Evolutionary conservation across 495 filamentous ascomycete species (phyloP).

Genomic region (Emericellopsis terricola): DNA sequence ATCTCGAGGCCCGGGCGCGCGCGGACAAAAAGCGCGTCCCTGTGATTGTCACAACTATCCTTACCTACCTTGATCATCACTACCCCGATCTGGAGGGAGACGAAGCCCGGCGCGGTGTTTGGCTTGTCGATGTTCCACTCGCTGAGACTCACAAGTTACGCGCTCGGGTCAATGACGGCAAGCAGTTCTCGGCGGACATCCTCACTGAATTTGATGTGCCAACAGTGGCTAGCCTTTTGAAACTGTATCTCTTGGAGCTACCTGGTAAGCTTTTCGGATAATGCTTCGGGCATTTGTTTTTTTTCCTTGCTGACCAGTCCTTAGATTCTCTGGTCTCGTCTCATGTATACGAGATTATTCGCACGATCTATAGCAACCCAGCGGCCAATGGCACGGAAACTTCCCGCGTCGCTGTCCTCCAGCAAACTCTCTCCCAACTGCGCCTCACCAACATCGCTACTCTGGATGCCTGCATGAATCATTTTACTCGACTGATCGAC

Average conservation of each 20-base stretch:
- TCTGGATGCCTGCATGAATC: conserved; percentile 92
- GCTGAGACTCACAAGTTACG: conserved; percentile 72
- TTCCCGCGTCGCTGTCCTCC: conserved; percentile 75
- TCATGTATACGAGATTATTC: conserved; percentile 96
- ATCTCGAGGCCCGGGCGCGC: conserved; percentile 82
- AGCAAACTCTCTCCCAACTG: conserved; percentile 87
- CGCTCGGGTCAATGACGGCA: conserved; percentile 71
- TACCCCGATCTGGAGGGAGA: conserved; percentile 97
- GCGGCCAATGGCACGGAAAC: conserved; percentile 48
- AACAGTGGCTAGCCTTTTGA: conserved; percentile 82
- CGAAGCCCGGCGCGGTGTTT: conserved; percentile 79
- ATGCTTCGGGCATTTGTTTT: too few species aligned
- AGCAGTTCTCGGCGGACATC: conserved; percentile 54
- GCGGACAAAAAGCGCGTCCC: conserved; percentile 92
- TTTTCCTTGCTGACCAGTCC: too few species aligned
- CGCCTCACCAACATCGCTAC: conserved; percentile 96
- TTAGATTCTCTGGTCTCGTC: conserved; percentile 91
- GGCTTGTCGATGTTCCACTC: conserved; percentile 84
- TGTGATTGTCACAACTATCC: conserved; percentile 74
- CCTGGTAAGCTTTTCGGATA: conserved; percentile 50
- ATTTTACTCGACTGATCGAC: conserved; percentile 93
- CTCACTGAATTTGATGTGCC: conserved; percentile 80
- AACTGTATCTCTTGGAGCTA: conserved; percentile 89
- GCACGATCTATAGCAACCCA: conserved; percentile 84
- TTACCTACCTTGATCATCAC: conserved; percentile 88